phyloP scores from a whole-genome alignment of 2,329 filamentous ascomycete species.

The Pyricularia sp. region DNA sequence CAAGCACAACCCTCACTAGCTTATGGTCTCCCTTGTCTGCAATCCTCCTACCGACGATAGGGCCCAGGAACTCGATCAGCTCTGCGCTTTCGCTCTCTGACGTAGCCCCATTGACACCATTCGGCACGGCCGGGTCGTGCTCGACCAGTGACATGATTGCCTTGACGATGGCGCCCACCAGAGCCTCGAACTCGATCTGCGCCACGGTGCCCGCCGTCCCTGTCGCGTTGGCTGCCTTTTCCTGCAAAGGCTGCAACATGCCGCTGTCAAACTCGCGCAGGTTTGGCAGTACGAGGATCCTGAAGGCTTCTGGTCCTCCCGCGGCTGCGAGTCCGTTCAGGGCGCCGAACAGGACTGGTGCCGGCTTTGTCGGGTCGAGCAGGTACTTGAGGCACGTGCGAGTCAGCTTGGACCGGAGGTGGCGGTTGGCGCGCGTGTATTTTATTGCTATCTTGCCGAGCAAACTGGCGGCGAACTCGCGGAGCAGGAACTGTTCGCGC shows the following conservation, averaged over 20 bases:
- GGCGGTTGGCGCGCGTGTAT: slow-evolving; percentile 67
- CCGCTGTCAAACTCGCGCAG: slow-evolving; percentile 39
- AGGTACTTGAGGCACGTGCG: slow-evolving; percentile 90
- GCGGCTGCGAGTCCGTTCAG: slow-evolving; percentile 68
- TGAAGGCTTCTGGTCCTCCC: slow-evolving; percentile 50
- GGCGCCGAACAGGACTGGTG: slow-evolving; percentile 79
- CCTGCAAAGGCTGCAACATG: slow-evolving; percentile 41
- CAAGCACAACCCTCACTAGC: slow-evolving; percentile 37
- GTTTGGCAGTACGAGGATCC: slow-evolving; percentile 42
- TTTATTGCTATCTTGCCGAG: slow-evolving; percentile 68
- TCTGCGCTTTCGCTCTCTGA: slow-evolving; percentile 27
- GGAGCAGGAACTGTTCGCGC: slow-evolving; percentile 61
- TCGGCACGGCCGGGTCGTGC: slow-evolving; percentile 16
- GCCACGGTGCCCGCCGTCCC: not conserved
- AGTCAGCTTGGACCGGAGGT: slow-evolving; percentile 76
- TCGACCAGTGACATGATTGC: slow-evolving; percentile 33
- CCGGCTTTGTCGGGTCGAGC: slow-evolving; percentile 71
- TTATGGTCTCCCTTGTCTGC: slow-evolving; percentile 29
- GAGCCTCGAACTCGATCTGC: slow-evolving; percentile 38
- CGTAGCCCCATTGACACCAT: slow-evolving; percentile 26
- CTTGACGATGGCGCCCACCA: slow-evolving; percentile 42
- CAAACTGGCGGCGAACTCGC: slow-evolving; percentile 73
- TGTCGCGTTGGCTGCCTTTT: slow-evolving; percentile 23
- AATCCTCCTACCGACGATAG: slow-evolving; percentile 38
- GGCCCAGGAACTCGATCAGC: slow-evolving; percentile 41